Conservation (phyloP, 306 rosid species). For the Macrotyloma uniflorum region DNA sequence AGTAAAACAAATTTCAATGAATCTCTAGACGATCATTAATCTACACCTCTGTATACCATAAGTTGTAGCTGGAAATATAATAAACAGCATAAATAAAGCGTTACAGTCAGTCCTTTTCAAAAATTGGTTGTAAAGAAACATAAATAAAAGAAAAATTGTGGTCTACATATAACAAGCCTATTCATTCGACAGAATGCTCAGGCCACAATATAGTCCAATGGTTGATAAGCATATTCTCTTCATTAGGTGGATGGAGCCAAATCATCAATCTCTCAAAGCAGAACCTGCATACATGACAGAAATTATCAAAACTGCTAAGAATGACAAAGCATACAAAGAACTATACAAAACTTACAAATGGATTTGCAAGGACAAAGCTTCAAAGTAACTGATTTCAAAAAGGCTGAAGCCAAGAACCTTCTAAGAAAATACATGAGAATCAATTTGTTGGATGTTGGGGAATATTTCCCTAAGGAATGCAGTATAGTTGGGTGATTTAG, state of each 20-base stretch:
- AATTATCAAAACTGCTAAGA: conserved; percentile 10
- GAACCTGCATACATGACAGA: conserved; percentile 40
- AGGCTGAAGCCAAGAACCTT: conserved; percentile 36
- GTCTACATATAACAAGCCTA: conserved; percentile 27
- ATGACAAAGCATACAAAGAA: conserved; percentile 11
- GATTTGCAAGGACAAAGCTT: conserved; percentile 19
- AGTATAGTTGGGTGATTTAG: conserved; percentile 64
- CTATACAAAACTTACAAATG: conserved; percentile 38
- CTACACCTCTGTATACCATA: conserved; percentile 21
- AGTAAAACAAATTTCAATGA: conserved; percentile 8
- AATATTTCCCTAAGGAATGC: conserved; percentile 53
- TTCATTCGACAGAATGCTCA: conserved; percentile 14
- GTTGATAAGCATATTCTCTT: conserved; percentile 24
- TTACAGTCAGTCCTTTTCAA: conserved; percentile 20
- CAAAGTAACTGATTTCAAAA: conserved; percentile 3
- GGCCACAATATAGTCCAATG: conserved; percentile 22
- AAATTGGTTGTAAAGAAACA: conserved; percentile 11
- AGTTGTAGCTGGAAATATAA: conserved; percentile 8
- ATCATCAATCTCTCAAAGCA: conserved; percentile 28
- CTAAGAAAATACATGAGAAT: conserved; percentile 64
- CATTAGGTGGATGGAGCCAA: conserved; percentile 18
- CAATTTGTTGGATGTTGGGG: conserved; percentile 80
- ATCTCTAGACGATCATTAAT: conserved; percentile 4
- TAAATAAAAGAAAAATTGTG: not conserved
- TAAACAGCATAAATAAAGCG: not conserved